Percentiles rank a stretch among this genome's conserved stretches.
These are phyloP conservation scores for Rhizopogon salebrosus DNA, from an alignment of 768 basidiomycete species.

Conservation along the genomic window DNA sequence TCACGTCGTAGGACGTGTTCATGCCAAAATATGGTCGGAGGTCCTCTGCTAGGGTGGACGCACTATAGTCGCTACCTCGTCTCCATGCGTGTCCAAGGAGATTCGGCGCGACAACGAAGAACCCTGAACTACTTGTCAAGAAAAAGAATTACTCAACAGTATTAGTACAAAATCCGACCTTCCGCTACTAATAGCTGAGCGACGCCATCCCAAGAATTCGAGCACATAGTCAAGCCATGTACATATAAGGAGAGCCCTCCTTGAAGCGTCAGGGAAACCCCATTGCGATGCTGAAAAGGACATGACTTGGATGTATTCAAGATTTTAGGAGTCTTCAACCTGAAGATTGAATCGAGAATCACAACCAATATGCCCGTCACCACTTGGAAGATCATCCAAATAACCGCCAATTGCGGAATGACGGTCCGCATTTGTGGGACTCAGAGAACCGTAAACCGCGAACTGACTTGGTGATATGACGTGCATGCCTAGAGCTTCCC, in stretches of 20 bases:
- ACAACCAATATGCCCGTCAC: too few relatives aligned
- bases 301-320: background rate
- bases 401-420: too few relatives aligned
- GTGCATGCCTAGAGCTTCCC: too few relatives aligned
- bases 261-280: conserved; percentile 11
- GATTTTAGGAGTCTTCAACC: too few relatives aligned
- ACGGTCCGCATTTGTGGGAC: too few relatives aligned
- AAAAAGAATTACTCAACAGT: background rate
- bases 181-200: conserved; percentile 9
- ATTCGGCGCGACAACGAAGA: conserved; percentile 14
- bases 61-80: conserved; percentile 5
- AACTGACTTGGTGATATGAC: too few relatives aligned
- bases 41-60: conserved; percentile 6
- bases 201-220: conserved; percentile 14
- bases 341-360: too few relatives aligned
- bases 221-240: conserved; percentile 13
- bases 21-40: conserved; percentile 9
- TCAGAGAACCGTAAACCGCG: too few relatives aligned
- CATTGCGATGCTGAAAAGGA: conserved; percentile 8
- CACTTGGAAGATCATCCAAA: too few relatives aligned
- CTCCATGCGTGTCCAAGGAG: conserved; percentile 10
- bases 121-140: conserved; percentile 1
- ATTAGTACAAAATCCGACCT: conserved; percentile 2
- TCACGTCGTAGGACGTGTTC: conserved; percentile 6
- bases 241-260: conserved; percentile 10